phyloP scores from a whole-genome alignment of 768 basidiomycete genomes.

The Guyanaporus albipodus region DNA sequence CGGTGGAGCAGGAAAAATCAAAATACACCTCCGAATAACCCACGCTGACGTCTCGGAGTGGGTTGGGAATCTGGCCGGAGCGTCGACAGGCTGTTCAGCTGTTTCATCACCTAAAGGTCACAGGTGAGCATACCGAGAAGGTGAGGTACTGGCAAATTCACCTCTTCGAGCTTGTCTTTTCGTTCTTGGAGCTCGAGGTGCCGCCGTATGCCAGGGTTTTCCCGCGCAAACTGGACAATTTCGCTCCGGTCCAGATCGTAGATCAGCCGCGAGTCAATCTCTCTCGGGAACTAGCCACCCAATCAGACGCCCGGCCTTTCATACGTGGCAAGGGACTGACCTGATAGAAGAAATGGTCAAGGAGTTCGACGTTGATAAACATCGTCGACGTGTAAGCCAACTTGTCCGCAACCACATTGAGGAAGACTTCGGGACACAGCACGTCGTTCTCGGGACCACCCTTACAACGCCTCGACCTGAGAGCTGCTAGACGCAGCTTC shows the following conservation, averaged over 20 bases:
- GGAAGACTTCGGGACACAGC: slow-evolving; percentile 95
- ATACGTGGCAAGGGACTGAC: slow-evolving; percentile 38
- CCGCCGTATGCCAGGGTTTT: slow-evolving; percentile 83
- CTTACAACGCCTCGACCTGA: slow-evolving; percentile 87
- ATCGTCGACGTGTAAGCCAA: slow-evolving; percentile 93
- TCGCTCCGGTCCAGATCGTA: slow-evolving; percentile 92
- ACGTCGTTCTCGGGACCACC: slow-evolving; percentile 83
- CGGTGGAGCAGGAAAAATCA: slow-evolving; percentile 35
- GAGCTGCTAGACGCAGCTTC: slow-evolving; percentile 78
- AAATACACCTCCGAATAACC: slow-evolving; percentile 76
- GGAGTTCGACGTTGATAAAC: slow-evolving; percentile 98
- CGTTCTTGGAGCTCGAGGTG: slow-evolving; percentile 95
- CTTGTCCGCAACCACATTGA: slow-evolving; percentile 95
- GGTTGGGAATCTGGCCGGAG: slow-evolving; percentile 81
- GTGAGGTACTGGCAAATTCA: slow-evolving; percentile 25
- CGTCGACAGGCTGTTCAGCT: slow-evolving; percentile 86
- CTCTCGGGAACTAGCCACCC: slow-evolving; percentile 81
- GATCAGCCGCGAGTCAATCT: slow-evolving; percentile 90
- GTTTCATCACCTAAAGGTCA: slow-evolving; percentile 80
- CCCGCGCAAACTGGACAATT: slow-evolving; percentile 87
- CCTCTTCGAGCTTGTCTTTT: slow-evolving; percentile 97
- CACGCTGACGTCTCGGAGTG: slow-evolving; percentile 66
- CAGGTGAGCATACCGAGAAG: slow-evolving; percentile 7
- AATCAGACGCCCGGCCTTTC: neutral
- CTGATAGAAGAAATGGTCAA: slow-evolving; percentile 99